Conservation (phyloP, 345 rosid genomes). For the Populus nigra region DNA sequence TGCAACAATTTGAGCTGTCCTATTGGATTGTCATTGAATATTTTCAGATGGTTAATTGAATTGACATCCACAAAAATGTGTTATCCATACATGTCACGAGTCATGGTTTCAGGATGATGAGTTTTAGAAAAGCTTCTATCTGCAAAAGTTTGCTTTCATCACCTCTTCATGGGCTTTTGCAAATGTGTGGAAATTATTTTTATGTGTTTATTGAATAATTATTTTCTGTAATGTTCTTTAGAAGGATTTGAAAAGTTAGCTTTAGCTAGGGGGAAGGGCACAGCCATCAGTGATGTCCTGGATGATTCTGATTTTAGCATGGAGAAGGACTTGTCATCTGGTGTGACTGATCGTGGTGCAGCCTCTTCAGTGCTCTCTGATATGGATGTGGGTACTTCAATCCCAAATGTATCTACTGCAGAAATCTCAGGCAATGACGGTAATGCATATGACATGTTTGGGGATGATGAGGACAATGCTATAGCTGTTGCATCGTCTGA, state of each 20-base stretch:
- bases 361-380: conserved; percentile 22
- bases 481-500: conserved; percentile 36
- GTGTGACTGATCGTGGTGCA: conserved; percentile 22
- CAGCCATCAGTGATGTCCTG: conserved; percentile 14
- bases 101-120: not conserved
- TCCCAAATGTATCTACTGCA: conserved; percentile 27
- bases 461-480: conserved; percentile 60
- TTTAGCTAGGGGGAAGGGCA: conserved; percentile 45
- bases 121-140: not conserved
- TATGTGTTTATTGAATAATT: conserved; percentile 3
- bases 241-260: conserved; percentile 84
- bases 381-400: conserved; percentile 27
- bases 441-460: conserved; percentile 78
- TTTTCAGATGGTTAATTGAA: not conserved
- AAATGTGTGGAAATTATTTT: not conserved
- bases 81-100: not conserved
- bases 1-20: not conserved
- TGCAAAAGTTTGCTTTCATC: not conserved
- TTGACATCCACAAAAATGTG: not conserved
- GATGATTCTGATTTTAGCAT: conserved; percentile 16
- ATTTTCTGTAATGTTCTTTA: conserved; percentile 26
- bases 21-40: not conserved
- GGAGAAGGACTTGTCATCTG: conserved; percentile 22
- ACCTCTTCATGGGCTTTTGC: not conserved
- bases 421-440: conserved; percentile 27